Conservation (phyloP, 225 moss, liverwort and hornwort species). For the Marchantia polymorpha region DNA sequence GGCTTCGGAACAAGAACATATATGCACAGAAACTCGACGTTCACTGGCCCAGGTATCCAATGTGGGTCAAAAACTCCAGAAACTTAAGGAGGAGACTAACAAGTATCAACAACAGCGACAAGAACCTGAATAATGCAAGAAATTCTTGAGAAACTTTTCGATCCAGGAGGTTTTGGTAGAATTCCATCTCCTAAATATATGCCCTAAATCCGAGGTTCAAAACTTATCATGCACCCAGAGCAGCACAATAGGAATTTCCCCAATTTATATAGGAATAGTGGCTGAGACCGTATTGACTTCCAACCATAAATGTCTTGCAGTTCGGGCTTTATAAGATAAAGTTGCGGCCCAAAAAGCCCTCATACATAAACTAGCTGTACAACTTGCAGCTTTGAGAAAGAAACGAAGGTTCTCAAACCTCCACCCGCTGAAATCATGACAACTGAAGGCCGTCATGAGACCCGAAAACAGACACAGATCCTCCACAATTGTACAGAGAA, state of each 20-base stretch:
- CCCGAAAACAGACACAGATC: conserved; percentile 26
- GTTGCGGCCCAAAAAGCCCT: conserved; percentile 29
- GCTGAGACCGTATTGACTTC: background rate
- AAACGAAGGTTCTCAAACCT: conserved; percentile 4
- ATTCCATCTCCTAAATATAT: too few species aligned
- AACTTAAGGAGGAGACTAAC: conserved; percentile 29
- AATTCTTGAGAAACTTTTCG: background rate
- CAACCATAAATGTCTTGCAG: conserved; percentile 9
- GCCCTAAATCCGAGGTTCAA: too few species aligned
- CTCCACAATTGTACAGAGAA: conserved; percentile 32
- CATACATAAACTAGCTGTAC: conserved; percentile 34
- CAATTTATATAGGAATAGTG: background rate
- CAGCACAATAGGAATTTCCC: too few species aligned
- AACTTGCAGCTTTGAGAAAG: conserved; percentile 36
- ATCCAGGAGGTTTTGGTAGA: background rate
- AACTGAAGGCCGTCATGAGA: conserved; percentile 5
- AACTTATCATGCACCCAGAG: background rate
- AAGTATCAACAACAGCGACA: conserved; percentile 25
- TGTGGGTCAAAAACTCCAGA: conserved; percentile 32
- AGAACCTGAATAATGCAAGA: conserved; percentile 17
- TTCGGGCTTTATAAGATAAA: conserved; percentile 25
- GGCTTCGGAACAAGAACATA: conserved; percentile 28
- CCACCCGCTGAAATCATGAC: conserved; percentile 15
- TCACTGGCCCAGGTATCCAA: conserved; percentile 31
- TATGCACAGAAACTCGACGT: conserved; percentile 26